phyloP scores from a whole-genome alignment of 305 asterid species.

The Fraxinus latifolia region DNA sequence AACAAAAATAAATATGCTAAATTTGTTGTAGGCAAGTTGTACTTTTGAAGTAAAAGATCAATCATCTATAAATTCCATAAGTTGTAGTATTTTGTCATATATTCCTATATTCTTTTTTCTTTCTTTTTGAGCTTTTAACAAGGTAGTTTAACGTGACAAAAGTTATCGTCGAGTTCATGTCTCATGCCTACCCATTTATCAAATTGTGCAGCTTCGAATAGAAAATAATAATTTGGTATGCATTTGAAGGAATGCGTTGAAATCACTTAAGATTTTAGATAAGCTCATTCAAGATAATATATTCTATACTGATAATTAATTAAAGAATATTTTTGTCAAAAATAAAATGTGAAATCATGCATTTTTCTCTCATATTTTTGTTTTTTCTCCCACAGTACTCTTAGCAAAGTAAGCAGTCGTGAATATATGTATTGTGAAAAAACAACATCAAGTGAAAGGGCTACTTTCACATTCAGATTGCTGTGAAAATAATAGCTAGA shows the following conservation, averaged over 20 bases:
- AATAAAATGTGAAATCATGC: background rate
- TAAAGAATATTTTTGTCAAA: background rate
- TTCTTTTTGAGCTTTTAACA: background rate
- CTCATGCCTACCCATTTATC: background rate
- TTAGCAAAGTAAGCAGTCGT: background rate
- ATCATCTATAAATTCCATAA: background rate
- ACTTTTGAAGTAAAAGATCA: background rate
- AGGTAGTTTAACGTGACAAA: background rate
- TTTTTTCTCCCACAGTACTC: background rate
- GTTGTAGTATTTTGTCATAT: background rate
- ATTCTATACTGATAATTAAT: background rate
- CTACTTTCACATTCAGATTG: background rate
- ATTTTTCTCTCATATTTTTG: background rate
- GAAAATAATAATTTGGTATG: background rate
- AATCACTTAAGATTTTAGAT: background rate
- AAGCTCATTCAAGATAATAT: background rate
- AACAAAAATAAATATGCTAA: background rate
- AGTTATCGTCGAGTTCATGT: background rate
- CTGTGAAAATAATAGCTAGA: constrained; percentile 40
- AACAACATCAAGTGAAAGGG: background rate
- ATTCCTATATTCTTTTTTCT: background rate
- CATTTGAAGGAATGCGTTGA: background rate
- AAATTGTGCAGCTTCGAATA: background rate
- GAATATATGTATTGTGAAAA: background rate
- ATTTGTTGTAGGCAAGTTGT: background rate